These are phyloP conservation scores for Pseudogymnoascus sp. DNA, from an alignment of 2,329 filamentous ascomycete species.

Conservation along the genomic window DNA sequence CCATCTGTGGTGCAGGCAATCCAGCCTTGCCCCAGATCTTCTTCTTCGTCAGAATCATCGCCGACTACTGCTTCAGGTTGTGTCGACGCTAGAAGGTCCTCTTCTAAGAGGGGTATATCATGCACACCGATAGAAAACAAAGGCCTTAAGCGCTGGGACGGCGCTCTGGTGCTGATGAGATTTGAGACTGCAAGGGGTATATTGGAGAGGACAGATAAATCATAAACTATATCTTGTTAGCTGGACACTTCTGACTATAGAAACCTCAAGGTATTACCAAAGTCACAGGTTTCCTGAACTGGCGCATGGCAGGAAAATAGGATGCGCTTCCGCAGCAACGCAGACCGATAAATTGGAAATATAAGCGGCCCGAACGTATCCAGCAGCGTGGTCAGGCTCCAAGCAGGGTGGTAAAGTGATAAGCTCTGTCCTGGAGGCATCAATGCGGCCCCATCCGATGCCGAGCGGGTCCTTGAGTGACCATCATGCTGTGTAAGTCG, in stretches of 20 bases:
- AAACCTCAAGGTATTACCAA: constrained; percentile 50
- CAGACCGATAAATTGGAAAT: constrained; percentile 84
- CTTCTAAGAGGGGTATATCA: constrained; percentile 73
- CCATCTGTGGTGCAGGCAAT: constrained; percentile 94
- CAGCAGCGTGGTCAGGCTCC: constrained; percentile 70
- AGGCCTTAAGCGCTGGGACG: constrained; percentile 62
- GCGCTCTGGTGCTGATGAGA: constrained; percentile 55
- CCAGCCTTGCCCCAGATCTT: constrained; percentile 61
- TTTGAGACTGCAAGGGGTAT: constrained; percentile 70
- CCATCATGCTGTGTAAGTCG: constrained; percentile 30
- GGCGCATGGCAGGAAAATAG: constrained; percentile 80
- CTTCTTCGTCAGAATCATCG: constrained; percentile 32
- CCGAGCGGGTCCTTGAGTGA: constrained; percentile 51
- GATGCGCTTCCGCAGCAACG: constrained; percentile 79
- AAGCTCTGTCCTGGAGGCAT: constrained; percentile 58
- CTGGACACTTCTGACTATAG: neutral
- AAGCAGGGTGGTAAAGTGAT: constrained; percentile 75
- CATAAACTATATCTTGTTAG: constrained; percentile 61
- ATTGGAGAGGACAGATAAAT: constrained; percentile 86
- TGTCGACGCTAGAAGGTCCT: constrained; percentile 45
- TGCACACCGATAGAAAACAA: constrained; percentile 93
- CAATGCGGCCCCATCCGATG: constrained; percentile 54
- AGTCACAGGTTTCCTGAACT: constrained; percentile 79
- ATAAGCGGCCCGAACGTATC: constrained; percentile 84
- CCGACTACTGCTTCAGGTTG: constrained; percentile 16